Percentiles rank a stretch among this genome's conserved stretches.
Conservation (phyloP, 257 asterid genomes). For the Parsonsia alboflavescens region DNA sequence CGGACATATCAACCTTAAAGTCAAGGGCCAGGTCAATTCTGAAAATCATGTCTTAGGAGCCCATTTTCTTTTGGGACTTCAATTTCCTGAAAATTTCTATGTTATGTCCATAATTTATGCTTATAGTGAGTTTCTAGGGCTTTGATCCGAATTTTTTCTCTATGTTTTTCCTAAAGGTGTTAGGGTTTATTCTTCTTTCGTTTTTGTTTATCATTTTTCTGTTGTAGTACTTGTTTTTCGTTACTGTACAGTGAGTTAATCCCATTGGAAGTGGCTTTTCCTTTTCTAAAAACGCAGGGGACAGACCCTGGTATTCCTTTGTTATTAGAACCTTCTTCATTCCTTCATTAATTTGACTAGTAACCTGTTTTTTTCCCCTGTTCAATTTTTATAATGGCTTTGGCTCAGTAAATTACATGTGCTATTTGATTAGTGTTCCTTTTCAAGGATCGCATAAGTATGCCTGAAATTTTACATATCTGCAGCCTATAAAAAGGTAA, state of each 20-base stretch:
- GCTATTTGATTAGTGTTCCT: background rate
- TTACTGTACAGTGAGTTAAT: background rate
- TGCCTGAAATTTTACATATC: background rate
- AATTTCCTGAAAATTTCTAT: background rate
- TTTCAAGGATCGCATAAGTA: background rate
- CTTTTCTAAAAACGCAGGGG: too few species aligned
- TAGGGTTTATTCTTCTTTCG: background rate
- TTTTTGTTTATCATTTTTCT: background rate
- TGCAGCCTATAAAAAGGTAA: background rate
- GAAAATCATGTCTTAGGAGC: conserved; percentile 18
- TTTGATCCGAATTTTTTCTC: background rate
- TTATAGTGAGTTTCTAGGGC: background rate
- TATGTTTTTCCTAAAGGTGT: background rate
- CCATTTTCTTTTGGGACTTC: background rate
- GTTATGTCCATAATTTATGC: background rate
- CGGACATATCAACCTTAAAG: conserved; percentile 33
- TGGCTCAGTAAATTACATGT: too few species aligned
- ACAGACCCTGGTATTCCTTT: too few species aligned
- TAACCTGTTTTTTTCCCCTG: too few species aligned
- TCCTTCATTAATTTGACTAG: too few species aligned
- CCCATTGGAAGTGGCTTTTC: too few species aligned
- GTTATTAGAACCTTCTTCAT: too few species aligned
- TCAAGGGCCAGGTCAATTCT: conserved; percentile 38
- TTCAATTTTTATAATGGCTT: too few species aligned
- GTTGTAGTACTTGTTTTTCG: background rate